Evolutionary conservation across 1,284 basidiomycete genomes (phyloP).

Genomic region (Cutaneotrichosporon cutaneum): DNA sequence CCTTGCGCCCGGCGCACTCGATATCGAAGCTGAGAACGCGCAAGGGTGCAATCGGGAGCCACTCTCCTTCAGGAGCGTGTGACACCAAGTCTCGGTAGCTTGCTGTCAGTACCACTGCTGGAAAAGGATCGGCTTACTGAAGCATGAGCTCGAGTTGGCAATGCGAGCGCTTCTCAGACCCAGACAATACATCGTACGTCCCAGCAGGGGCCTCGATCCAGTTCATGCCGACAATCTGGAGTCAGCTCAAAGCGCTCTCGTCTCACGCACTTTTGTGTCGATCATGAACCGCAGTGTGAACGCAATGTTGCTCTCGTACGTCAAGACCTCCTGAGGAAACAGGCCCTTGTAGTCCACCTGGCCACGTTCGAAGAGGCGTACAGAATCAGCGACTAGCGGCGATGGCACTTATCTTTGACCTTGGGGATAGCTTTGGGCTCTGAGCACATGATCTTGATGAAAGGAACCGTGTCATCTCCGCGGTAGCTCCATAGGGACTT

Average conservation of each 20-base stretch:
- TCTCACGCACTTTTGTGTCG: slow-evolving; percentile 69
- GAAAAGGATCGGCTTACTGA: slow-evolving; percentile 57
- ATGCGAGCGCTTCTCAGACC: slow-evolving; percentile 65
- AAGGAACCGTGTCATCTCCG: slow-evolving; percentile 73
- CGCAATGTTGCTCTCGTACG: slow-evolving; percentile 88
- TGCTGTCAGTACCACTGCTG: slow-evolving; percentile 5
- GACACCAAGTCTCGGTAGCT: slow-evolving; percentile 83
- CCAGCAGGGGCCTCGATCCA: slow-evolving; percentile 88
- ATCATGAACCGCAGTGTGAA: slow-evolving; percentile 94
- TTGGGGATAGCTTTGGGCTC: slow-evolving; percentile 76
- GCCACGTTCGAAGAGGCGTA: slow-evolving; percentile 82
- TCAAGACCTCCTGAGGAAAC: slow-evolving; percentile 63
- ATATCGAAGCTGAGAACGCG: slow-evolving; percentile 95
- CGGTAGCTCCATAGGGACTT: slow-evolving; percentile 81
- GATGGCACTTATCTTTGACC: slow-evolving; percentile 77
- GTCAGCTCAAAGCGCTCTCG: not conserved
- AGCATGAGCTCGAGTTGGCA: slow-evolving; percentile 84
- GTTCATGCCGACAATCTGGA: slow-evolving; percentile 90
- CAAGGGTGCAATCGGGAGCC: slow-evolving; percentile 85
- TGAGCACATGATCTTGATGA: slow-evolving; percentile 75
- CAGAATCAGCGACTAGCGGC: slow-evolving; percentile 28
- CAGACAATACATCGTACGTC: slow-evolving; percentile 65
- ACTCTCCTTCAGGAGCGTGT: slow-evolving; percentile 81
- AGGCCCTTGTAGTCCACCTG: slow-evolving; percentile 71
- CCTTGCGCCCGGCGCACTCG: slow-evolving; percentile 92